Base-by-base conservation (phyloP, 768 basidiomycete genomes). In the Xerocomellus chrysenteron region DNA sequence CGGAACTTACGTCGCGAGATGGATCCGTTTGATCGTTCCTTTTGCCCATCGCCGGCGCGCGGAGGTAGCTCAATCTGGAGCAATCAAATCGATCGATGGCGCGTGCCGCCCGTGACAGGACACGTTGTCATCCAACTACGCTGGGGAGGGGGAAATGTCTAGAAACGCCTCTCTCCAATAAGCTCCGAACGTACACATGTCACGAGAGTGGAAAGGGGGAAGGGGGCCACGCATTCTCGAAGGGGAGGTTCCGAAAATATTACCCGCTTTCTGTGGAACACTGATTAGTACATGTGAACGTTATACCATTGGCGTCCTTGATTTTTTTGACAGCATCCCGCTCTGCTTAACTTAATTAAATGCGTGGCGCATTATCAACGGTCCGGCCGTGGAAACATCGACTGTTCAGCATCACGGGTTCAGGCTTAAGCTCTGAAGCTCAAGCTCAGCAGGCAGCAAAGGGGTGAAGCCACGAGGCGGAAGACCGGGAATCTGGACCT, bases 301-400 rank as follows among this genome's bases (percentile, higher is more conserved):
- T 32, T 21, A 7, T 4, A 39, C 28, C 33, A 5, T 13, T 9
- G 50, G 32, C 6, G 32, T 49, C 13, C 30, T 24, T 39, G 21
- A 19, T 17, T 41, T 26, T 45, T 44, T 48, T 39, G 16, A 53
- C 44, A 55, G 55, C 62, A 45, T 55, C 33, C 52, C 33, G 33
- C 21, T 26, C 26, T 28, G 26, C 5, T n/a, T 30, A 11, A 39
- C 14, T 11, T 45, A 41, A 13, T 52, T 51, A 13, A 39, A 14
- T 26, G 36, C 32, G 55, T 62, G 49, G 50, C 51, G 46, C 44
- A 44, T 39, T 43, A 58, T 56, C 54, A 59, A 58, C 52, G 60
- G 51, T 16, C 46, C 51, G 55, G 54, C 3, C 35, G 62, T 57
- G 66, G 43, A 54, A 68, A 62, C 68, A 59, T 63, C 68, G 63